phyloP scores from a whole-genome alignment of 495 filamentous ascomycete species.

The Acidomyces sp. region DNA sequence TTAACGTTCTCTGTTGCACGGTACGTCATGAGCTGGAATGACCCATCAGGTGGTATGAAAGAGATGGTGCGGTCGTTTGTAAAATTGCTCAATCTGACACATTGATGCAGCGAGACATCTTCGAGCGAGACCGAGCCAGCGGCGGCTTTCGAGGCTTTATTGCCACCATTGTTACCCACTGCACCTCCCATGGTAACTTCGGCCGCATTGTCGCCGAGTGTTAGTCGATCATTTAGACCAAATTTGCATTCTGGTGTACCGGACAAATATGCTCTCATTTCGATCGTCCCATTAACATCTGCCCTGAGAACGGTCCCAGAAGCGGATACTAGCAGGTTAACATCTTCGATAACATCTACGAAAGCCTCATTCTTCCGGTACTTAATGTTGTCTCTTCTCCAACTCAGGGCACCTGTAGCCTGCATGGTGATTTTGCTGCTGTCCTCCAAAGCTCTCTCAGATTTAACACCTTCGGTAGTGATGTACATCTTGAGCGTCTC shows the following conservation, averaged over 20 bases:
- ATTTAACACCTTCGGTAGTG: conserved; percentile 97
- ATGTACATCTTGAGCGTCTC: conserved; percentile 99
- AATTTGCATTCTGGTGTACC: conserved; percentile 99
- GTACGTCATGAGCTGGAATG: conserved; percentile 99
- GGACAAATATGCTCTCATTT: conserved; percentile 96
- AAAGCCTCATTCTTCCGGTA: conserved; percentile 99
- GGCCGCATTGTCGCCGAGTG: conserved; percentile 52
- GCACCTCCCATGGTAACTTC: conserved; percentile 47
- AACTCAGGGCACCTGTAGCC: conserved; percentile 91
- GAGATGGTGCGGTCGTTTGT: conserved; percentile 95
- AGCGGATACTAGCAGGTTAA: conserved; percentile 96
- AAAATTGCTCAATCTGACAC: conserved; percentile 94
- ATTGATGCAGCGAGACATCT: conserved; percentile 99
- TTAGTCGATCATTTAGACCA: conserved; percentile 88
- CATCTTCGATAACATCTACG: conserved; percentile 98
- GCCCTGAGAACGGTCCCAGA: conserved; percentile 89
- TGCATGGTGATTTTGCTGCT: conserved; percentile 98
- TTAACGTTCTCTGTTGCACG: conserved; percentile 99
- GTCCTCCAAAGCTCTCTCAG: conserved; percentile 79
- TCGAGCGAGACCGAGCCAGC: conserved; percentile 93
- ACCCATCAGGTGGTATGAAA: conserved; percentile 94
- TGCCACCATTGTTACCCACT: conserved; percentile 55
- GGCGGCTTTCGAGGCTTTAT: conserved; percentile 85
- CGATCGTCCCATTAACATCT: conserved; percentile 93
- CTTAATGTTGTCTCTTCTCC: conserved; percentile 92